Percentiles rank a stretch among this genome's conserved stretches.
These are phyloP conservation scores for Xerocomellus intermedius DNA, from an alignment of 768 basidiomycete genomes.

Conservation along the genomic window DNA sequence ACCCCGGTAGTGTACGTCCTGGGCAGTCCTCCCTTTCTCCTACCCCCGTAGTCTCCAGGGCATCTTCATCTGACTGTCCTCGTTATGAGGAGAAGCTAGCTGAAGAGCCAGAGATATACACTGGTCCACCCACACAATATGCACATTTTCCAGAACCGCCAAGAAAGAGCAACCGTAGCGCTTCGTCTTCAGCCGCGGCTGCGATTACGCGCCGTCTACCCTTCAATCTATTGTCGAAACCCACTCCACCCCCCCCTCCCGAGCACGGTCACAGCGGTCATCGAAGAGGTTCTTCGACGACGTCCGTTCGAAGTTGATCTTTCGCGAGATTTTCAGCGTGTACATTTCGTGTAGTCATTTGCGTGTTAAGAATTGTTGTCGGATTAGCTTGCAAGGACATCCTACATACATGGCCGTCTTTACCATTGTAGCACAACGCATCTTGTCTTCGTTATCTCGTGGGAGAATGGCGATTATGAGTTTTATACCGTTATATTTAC, in stretches of 20 bases:
- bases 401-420: slow-evolving; percentile 8
- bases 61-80: slow-evolving; percentile 56
- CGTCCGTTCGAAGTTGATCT: slow-evolving; percentile 34
- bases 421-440: slow-evolving; percentile 17
- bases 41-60: slow-evolving; percentile 44
- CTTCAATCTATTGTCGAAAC: slow-evolving; percentile 67
- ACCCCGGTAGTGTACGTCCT: slow-evolving; percentile 49
- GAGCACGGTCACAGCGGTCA: slow-evolving; percentile 33
- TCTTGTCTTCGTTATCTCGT: not conserved
- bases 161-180: slow-evolving; percentile 38
- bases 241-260: slow-evolving; percentile 33
- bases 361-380: slow-evolving; percentile 21
- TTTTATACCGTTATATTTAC: no score
- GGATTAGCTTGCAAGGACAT: slow-evolving; percentile 24
- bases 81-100: slow-evolving; percentile 36
- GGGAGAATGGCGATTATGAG: slow-evolving; percentile 35
- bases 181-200: slow-evolving; percentile 47
- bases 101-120: slow-evolving; percentile 50
- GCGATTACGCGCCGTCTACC: slow-evolving; percentile 56
- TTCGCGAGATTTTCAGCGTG: not conserved
- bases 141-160: slow-evolving; percentile 73
- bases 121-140: slow-evolving; percentile 69
- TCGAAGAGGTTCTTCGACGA: slow-evolving; percentile 44
- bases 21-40: slow-evolving; percentile 41
- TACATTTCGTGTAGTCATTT: slow-evolving; percentile 11